Evolutionary conservation across 192 early-diverging fungal genomes (phyloP).

Genomic region (Mortierella hygrophila): DNA sequence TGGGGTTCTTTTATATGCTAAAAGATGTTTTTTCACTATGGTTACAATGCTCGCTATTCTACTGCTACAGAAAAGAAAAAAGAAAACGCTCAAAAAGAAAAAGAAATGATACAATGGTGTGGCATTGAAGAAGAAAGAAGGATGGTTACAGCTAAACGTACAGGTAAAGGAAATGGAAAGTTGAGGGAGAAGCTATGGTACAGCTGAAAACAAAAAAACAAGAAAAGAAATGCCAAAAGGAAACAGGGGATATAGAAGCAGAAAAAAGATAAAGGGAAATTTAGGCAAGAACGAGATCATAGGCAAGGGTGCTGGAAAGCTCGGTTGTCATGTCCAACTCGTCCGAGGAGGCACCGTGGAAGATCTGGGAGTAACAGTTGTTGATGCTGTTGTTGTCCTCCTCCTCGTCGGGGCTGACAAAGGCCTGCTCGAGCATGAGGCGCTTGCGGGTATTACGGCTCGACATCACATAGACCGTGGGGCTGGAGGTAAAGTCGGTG

Average conservation of each 20-base stretch:
- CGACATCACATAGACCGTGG: constrained; percentile 50
- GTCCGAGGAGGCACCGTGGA: constrained; percentile 29
- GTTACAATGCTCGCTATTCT: constrained; percentile 7
- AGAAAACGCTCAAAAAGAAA: not conserved
- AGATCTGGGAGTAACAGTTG: constrained; percentile 40
- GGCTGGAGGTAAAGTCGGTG: constrained; percentile 14
- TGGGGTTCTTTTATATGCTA: not conserved
- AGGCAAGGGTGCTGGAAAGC: constrained; percentile 37
- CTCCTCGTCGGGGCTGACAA: constrained; percentile 44
- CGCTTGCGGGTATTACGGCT: constrained; percentile 55
- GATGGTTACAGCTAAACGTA: constrained; percentile 10
- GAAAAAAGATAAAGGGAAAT: not conserved
- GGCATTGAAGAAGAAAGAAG: not conserved
- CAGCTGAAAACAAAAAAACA: constrained; percentile 10
- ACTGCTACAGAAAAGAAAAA: not conserved
- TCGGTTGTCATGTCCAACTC: constrained; percentile 22
- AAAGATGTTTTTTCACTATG: constrained; percentile 2
- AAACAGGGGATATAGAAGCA: constrained; percentile 1
- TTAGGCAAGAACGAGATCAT: constrained; percentile 45
- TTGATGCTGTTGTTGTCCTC: constrained; percentile 21
- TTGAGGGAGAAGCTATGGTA: constrained; percentile 6
- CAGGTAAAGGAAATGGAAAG: not conserved
- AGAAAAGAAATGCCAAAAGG: not conserved
- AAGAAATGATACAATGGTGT: constrained; percentile 1
- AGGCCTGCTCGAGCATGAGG: constrained; percentile 53